Base-by-base conservation (phyloP, 2,329 filamentous ascomycete species). In the Davidsoniella australis region DNA sequence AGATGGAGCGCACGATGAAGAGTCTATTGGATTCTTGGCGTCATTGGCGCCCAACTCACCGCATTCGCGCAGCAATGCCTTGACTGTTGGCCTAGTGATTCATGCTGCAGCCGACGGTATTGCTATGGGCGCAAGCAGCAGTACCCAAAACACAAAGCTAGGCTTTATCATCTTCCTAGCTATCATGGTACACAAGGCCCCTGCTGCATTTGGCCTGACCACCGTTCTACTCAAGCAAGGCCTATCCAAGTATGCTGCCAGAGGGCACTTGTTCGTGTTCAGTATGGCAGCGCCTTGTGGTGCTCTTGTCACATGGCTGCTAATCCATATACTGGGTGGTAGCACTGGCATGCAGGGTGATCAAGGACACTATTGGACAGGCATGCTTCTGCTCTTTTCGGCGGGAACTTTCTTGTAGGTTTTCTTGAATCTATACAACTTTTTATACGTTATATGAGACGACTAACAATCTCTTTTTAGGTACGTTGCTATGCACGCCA, bases 401-500 rank as follows among this genome's bases (percentile, higher is more conserved):
- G 91, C 83, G 0, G 91, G 91, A 14, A 98, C 91, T 0, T 98
- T 98, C 61, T 65, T 98, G 82, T 95, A 67, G 75, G 84, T 63
- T 16, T 23, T 36, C 10, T 29, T 29, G 10, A 10, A 29, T 29
- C 26, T 29, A 18, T 26, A 29, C 18, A 20, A 39, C 38, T 10
- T 12, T 16, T 18, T 29, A 43, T 24, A 12, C n/a, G n/a, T 20
- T 14, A 42, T 10, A 29, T 8, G 2, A 29, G 26, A 7, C 26
- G 1, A 17, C 36, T 41, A 8, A 41, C 18, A 17, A 45, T 42
- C 40, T 29, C 36, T 20, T 42, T 36, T 17, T 55, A 93, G 86
- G 57, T 94, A 96, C 60, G 91, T 98, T 41, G 91, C 91, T 1
- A 95, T 96, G 88, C 91, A 98, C 61, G 87, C 88, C 1, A 94